Evolutionary conservation across 495 filamentous ascomycete genomes (phyloP).

Genomic region (Tuber brumale): DNA sequence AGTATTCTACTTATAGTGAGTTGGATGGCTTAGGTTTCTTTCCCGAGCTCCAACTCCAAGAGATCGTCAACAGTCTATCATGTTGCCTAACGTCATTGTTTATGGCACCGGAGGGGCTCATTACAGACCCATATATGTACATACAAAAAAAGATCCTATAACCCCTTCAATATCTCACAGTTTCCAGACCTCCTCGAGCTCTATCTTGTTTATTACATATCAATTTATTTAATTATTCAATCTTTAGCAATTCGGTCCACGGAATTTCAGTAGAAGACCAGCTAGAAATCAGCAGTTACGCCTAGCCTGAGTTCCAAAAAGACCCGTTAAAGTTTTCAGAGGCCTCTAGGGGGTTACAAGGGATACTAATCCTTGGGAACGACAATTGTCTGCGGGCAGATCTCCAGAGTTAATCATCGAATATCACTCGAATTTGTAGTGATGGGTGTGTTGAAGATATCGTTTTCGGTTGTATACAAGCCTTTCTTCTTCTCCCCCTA

Average conservation of each 20-base stretch:
- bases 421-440: background rate
- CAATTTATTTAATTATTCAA: background rate
- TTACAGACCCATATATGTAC: background rate
- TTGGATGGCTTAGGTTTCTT: background rate
- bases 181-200: background rate
- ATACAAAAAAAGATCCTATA: background rate
- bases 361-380: background rate
- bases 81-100: background rate
- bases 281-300: background rate
- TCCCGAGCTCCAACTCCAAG: too few species aligned
- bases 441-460: too few species aligned
- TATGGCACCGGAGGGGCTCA: background rate
- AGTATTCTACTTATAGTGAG: background rate
- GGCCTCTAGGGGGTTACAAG: background rate
- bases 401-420: background rate
- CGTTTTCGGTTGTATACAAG: too few species aligned
- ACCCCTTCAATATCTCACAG: background rate
- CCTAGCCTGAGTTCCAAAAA: background rate
- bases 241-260: background rate
- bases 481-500: too few species aligned
- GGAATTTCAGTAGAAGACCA: background rate
- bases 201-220: background rate
- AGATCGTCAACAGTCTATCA: background rate
- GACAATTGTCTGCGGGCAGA: background rate
- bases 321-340: background rate